These are phyloP conservation scores for Penicillium goetzii DNA, from an alignment of 495 filamentous ascomycete genomes.

Conservation along the genomic window DNA sequence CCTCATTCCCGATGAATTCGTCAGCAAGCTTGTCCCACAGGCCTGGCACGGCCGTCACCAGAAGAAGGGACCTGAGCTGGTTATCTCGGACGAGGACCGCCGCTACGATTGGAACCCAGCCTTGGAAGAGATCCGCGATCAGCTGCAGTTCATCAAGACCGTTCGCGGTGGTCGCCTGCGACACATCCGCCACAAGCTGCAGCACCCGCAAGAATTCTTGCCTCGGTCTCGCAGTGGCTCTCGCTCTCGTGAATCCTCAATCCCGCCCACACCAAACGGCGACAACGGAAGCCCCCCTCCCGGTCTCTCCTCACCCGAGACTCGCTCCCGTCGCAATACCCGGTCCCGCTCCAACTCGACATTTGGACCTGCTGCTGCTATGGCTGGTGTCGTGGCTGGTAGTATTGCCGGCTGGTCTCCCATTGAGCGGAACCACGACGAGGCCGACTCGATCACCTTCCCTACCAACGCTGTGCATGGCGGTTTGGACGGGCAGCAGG, in stretches of 20 bases:
- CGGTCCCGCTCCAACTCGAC: conserved; percentile 88
- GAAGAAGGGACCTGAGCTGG: conserved; percentile 48
- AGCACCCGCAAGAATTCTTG: conserved; percentile 77
- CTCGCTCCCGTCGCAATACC: conserved; percentile 67
- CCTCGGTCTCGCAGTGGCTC: conserved; percentile 74
- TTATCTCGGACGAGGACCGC: conserved; percentile 76
- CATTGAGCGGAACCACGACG: conserved; percentile 62
- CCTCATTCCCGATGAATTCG: conserved; percentile 70
- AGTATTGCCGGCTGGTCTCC: conserved; percentile 90
- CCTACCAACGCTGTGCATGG: conserved; percentile 43
- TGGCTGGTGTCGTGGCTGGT: conserved; percentile 85
- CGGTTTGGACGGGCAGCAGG: conserved; percentile 54
- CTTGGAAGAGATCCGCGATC: conserved; percentile 72
- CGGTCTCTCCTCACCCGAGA: conserved; percentile 68
- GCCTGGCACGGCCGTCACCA: conserved; percentile 46
- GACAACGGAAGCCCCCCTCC: conserved; percentile 53
- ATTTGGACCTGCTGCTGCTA: conserved; percentile 78
- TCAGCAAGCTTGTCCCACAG: conserved; percentile 57
- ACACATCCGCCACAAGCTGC: conserved; percentile 80
- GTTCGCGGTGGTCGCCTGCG: conserved; percentile 84
- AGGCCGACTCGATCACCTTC: conserved; percentile 57
- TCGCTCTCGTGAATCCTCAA: conserved; percentile 71
- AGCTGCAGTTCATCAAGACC: conserved; percentile 74
- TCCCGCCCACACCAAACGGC: conserved; percentile 67
- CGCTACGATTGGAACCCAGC: conserved; percentile 66